Percentiles rank a stretch among this genome's conserved stretches.
These are phyloP conservation scores for Metschnikowia vanudenii DNA, from an alignment of 805 yeast genomes.

Conservation along the genomic window DNA sequence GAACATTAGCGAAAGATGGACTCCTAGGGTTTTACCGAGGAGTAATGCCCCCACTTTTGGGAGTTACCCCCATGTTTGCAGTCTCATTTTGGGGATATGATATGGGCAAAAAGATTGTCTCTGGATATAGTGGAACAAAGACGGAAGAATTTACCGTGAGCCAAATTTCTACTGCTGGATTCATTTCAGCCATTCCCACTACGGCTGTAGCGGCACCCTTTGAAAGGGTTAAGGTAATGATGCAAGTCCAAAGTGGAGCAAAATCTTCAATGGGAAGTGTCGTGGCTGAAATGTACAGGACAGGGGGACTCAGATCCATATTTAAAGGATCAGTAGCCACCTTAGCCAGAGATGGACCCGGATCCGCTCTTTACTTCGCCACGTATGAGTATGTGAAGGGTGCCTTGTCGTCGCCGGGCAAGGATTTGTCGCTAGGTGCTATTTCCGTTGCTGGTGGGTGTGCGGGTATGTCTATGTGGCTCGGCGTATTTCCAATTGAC, in stretches of 20 bases:
- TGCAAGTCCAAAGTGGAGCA: slow-evolving; percentile 66
- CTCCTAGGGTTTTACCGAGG: slow-evolving; percentile 85
- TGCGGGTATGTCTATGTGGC: slow-evolving; percentile 98
- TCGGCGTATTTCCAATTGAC: slow-evolving; percentile 92
- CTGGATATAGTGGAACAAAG: slow-evolving; percentile 38
- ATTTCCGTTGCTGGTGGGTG: slow-evolving; percentile 90
- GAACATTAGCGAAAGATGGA: slow-evolving; percentile 73
- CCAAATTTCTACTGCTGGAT: slow-evolving; percentile 89
- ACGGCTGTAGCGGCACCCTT: slow-evolving; percentile 97
- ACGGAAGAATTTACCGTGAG: slow-evolving; percentile 52
- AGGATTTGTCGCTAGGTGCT: slow-evolving; percentile 64
- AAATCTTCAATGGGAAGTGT: slow-evolving; percentile 55
- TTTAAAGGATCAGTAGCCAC: slow-evolving; percentile 93
- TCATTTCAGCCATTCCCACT: slow-evolving; percentile 90
- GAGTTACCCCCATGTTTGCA: slow-evolving; percentile 98
- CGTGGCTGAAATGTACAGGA: slow-evolving; percentile 62
- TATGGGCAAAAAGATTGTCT: slow-evolving; percentile 77
- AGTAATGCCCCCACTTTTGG: slow-evolving; percentile 89
- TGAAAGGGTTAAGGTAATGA: slow-evolving; percentile 90
- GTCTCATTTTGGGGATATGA: slow-evolving; percentile 99
- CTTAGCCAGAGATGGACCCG: slow-evolving; percentile 95
- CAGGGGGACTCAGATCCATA: slow-evolving; percentile 81
- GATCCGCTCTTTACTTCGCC: slow-evolving; percentile 93
- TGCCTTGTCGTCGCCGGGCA: slow-evolving; percentile 52
- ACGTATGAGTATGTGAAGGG: slow-evolving; percentile 83